Evolutionary conservation across 225 moss, liverwort and hornwort species (phyloP), one percentile per base, ranked within the genome.

Genomic region (Anthoceros angustus): DNA sequence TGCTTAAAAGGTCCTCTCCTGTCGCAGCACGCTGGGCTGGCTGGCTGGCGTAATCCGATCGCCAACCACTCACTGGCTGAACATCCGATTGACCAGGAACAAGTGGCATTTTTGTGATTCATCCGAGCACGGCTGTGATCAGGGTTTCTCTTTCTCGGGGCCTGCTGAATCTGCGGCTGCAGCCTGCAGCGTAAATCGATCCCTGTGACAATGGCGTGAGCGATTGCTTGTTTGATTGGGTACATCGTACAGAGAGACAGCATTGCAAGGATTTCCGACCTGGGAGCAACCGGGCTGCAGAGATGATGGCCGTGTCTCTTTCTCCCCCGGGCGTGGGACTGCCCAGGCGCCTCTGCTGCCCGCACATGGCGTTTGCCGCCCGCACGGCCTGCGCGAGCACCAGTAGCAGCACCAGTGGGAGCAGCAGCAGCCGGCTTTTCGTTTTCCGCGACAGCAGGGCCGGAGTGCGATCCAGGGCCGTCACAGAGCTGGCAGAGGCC

Each of bases 321-420:
- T 55, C 55, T 0, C 55, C 55, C 18, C n/a, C 55, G 23, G 55
- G 55, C 18, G 55, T 55, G 55, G 55, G n/a, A 7, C n/a, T 55
- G 55, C 55, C n/a, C 55, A 55, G 55, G 55, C 55, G 18, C n/a
- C 55, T 55, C n/a, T 55, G 55, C 55, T 55, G 55, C 23, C 55
- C 55, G n/a, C 55, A 55, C 55, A 3, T 23, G 23, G n/a, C n/a
- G 23, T 15, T 20, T 23, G n/a, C n/a, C 55, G 4, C n/a, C 55
- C 18, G 55, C 55, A 55, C 55, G 0, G 18, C 55, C 14, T 18
- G 16, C 23, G 55, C 46, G 18, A 18, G 46, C 14, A 48, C 18
- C 46, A 48, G 46, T 18, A 48, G 46, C 46, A 48, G 46, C 46
- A 48, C 46, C 14, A 18, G 46, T 2, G 18, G 55, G 8, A 55